phyloP scores from a whole-genome alignment of 2,329 filamentous ascomycete species.

The Ascomycota sp. region DNA sequence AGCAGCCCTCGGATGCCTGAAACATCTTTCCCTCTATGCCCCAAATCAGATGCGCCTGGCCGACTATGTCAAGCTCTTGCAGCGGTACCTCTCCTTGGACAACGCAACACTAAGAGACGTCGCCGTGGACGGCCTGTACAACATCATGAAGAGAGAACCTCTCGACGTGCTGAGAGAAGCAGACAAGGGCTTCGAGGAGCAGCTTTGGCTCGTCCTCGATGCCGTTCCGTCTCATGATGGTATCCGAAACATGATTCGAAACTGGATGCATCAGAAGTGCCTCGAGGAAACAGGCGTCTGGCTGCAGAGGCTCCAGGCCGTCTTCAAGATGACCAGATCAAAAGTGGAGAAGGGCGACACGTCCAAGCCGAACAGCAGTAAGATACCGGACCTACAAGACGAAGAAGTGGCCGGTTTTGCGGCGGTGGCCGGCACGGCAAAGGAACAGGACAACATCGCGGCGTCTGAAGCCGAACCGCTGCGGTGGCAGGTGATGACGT shows the following conservation, averaged over 20 bases:
- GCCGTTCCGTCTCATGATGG: constrained; percentile 53
- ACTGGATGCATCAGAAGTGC: constrained; percentile 85
- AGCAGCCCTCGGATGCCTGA: constrained; percentile 64
- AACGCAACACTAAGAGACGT: constrained; percentile 53
- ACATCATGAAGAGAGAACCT: constrained; percentile 84
- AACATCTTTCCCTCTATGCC: constrained; percentile 83
- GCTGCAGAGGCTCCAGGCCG: constrained; percentile 73
- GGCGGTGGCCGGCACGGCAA: constrained; percentile 41
- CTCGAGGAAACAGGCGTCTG: constrained; percentile 62
- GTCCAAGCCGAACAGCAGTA: constrained; percentile 23
- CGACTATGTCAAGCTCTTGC: constrained; percentile 65
- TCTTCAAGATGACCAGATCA: constrained; percentile 69
- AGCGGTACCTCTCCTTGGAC: constrained; percentile 53
- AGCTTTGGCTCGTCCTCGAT: constrained; percentile 80
- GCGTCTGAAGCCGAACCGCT: constrained; percentile 61
- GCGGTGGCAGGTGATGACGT: constrained; percentile 87
- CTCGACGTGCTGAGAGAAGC: constrained; percentile 62
- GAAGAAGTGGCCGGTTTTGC: constrained; percentile 95
- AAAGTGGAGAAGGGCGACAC: constrained; percentile 35
- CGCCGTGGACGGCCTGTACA: constrained; percentile 75
- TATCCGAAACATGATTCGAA: constrained; percentile 70
- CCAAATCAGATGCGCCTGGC: constrained; percentile 69
- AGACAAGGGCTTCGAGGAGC: constrained; percentile 63
- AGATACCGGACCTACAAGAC: constrained; percentile 66
- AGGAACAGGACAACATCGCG: constrained; percentile 30